Evolutionary conservation across 2,329 filamentous ascomycete species (phyloP).

Genomic region (Onygenales sp.): DNA sequence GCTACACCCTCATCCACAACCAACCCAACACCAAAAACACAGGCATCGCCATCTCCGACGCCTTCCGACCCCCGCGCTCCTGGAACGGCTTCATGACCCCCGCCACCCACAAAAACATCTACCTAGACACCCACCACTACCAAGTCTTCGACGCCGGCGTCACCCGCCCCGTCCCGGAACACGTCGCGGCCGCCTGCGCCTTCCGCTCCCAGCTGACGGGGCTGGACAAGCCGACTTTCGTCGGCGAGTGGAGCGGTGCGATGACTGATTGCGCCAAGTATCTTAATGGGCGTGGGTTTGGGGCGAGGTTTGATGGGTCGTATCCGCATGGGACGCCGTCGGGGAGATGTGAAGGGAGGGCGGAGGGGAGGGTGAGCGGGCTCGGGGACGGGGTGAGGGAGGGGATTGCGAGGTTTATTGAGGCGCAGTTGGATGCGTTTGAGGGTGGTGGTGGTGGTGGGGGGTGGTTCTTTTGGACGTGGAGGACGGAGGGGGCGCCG

Average conservation of each 20-base stretch:
- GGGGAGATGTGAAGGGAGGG: constrained; percentile 46
- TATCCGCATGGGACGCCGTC: constrained; percentile 39
- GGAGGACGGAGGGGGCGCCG: constrained; percentile 40
- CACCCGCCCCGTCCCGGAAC: constrained; percentile 42
- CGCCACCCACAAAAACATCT: constrained; percentile 39
- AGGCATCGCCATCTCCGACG: constrained; percentile 47
- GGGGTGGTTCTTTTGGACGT: constrained; percentile 43
- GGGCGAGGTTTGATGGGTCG: constrained; percentile 50
- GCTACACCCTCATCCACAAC: constrained; percentile 36
- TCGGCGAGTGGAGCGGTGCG: constrained; percentile 60
- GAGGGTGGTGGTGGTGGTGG: constrained; percentile 21
- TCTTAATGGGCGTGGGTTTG: constrained; percentile 48
- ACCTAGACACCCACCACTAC: constrained; percentile 61
- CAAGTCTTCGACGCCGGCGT: constrained; percentile 50
- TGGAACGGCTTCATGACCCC: constrained; percentile 55
- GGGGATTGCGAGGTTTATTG: constrained; percentile 35
- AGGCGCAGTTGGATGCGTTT: constrained; percentile 37
- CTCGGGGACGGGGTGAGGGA: constrained; percentile 28
- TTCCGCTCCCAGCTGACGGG: constrained; percentile 39
- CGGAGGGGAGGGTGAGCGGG: constrained; percentile 38
- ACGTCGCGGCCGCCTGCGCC: constrained; percentile 48
- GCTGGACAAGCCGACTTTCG: constrained; percentile 56
- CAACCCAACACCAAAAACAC: constrained; percentile 32
- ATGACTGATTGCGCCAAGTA: constrained; percentile 51
- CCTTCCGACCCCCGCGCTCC: constrained; percentile 35